Conservation (phyloP, 768 basidiomycete genomes). For the Mycena galopus region DNA sequence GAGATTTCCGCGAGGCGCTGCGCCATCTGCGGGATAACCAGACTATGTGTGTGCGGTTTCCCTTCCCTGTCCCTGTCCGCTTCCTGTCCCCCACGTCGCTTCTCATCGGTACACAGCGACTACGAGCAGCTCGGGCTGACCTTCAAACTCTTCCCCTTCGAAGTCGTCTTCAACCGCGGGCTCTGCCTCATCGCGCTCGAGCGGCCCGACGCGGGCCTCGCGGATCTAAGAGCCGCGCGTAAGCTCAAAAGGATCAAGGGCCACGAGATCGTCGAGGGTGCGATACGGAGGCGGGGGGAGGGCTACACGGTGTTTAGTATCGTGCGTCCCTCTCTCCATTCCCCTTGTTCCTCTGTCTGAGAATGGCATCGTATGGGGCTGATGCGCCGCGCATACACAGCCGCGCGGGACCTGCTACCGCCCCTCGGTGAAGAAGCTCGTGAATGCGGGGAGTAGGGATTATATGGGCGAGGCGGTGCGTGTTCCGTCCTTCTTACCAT, state of each 20-base stretch:
- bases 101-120: constrained; percentile 63
- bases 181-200: constrained; percentile 82
- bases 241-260: constrained; percentile 79
- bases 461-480: constrained; percentile 92
- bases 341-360: neutral
- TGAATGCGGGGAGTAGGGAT: constrained; percentile 85
- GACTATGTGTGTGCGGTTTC: constrained; percentile 70
- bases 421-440: constrained; percentile 89
- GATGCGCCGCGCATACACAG: constrained; percentile 51
- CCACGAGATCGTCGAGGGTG: constrained; percentile 93
- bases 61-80: neutral
- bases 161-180: constrained; percentile 92
- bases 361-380: neutral
- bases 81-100: constrained; percentile 9
- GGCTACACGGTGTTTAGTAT: constrained; percentile 97
- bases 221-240: constrained; percentile 74
- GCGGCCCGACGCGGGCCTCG: constrained; percentile 71
- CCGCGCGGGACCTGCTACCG: constrained; percentile 91
- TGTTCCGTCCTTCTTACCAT: constrained; percentile 15
- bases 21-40: constrained; percentile 86
- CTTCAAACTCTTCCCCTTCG: constrained; percentile 88
- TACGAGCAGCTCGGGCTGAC: constrained; percentile 94
- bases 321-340: constrained; percentile 60
- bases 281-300: constrained; percentile 81
- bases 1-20: constrained; percentile 88